Evolutionary conservation across 371 early-diverging fungal species (phyloP).

Genomic region (Vairimorpha apis): DNA sequence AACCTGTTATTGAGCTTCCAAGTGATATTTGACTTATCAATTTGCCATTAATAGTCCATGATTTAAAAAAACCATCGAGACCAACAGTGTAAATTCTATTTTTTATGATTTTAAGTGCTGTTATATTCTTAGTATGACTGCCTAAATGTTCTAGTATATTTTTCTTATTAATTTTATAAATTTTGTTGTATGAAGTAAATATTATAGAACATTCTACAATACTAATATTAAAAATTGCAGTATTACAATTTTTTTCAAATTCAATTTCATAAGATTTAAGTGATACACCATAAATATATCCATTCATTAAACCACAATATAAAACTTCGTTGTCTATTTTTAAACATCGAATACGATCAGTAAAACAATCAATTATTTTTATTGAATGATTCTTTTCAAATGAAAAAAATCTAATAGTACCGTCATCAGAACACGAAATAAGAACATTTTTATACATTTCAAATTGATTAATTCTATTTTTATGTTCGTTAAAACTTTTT

Average conservation of each 20-base stretch:
- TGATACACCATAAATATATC: constrained; percentile 9
- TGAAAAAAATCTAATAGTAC: constrained; percentile 27
- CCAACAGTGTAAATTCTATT: constrained; percentile 33
- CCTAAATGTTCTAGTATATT: neutral
- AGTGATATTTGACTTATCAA: constrained; percentile 27
- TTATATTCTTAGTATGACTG: constrained; percentile 40
- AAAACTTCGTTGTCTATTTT: constrained; percentile 14
- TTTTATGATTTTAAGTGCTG: constrained; percentile 12
- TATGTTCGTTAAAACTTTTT: constrained; percentile 41
- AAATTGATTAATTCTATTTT: constrained; percentile 29
- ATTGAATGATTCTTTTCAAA: constrained; percentile 25
- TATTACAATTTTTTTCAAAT: neutral
- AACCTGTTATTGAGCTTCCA: neutral
- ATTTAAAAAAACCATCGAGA: constrained; percentile 37
- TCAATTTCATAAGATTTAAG: constrained; percentile 8
- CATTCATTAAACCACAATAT: constrained; percentile 27
- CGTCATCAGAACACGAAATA: constrained; percentile 36
- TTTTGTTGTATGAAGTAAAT: constrained; percentile 21
- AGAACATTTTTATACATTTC: constrained; percentile 14
- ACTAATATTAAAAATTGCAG: constrained; percentile 6
- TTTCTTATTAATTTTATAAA: constrained; percentile 17
- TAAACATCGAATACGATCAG: constrained; percentile 14
- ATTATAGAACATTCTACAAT: constrained; percentile 1
- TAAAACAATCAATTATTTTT: constrained; percentile 3
- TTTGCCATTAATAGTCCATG: constrained; percentile 23